A percentile compares a stretch with the other conserved stretches of the same genome.
Evolutionary conservation across 352 stramenopile species (phyloP).

Genomic region (Thalassiosira ordinaria): DNA sequence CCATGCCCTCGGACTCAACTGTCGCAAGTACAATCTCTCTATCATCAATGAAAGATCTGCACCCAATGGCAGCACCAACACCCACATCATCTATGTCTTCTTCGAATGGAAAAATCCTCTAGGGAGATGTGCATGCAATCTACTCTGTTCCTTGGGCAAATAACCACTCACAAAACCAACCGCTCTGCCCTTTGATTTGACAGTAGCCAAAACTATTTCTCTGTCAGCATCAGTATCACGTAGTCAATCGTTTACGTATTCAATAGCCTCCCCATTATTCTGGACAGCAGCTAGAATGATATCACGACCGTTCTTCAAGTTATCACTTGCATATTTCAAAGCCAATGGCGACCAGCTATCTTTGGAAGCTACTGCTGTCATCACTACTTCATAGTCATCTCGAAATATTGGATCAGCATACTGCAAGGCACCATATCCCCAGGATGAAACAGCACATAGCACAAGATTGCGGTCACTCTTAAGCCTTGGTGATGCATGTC

Average conservation of each 20-base stretch:
- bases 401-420: not conserved
- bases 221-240: not conserved
- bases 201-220: not conserved
- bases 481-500: not conserved
- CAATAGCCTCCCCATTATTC: not conserved
- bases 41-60: not conserved
- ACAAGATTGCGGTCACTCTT: not conserved
- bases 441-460: not conserved
- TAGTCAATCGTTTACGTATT: not conserved
- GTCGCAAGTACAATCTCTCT: not conserved
- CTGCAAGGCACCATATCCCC: not conserved
- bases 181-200: no score
- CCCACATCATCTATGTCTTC: no score
- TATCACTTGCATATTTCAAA: not conserved
- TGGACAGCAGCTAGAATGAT: not conserved
- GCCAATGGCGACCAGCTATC: not conserved
- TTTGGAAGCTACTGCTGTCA: not conserved
- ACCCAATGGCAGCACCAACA: no score
- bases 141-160: no score
- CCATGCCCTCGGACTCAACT: not conserved
- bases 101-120: no score
- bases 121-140: no score
- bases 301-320: not conserved
- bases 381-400: not conserved
- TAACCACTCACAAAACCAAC: no score